phyloP scores from a whole-genome alignment of 805 yeast species.

The Barnettozyma populi region DNA sequence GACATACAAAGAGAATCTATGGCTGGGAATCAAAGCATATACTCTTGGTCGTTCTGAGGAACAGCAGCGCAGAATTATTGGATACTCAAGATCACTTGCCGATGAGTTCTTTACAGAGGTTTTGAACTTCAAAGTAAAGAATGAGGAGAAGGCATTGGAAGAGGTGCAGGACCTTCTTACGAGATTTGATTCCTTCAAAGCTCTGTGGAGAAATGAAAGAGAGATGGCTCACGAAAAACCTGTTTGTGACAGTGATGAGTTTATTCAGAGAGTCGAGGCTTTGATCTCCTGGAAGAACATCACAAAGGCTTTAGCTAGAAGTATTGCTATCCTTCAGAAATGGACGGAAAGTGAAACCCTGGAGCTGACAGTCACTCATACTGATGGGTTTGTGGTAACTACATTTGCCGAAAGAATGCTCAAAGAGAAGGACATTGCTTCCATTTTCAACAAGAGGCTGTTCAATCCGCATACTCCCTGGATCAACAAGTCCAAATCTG shows the following conservation, averaged over 20 bases:
- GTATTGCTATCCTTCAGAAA: constrained; percentile 50
- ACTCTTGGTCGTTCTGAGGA: constrained; percentile 73
- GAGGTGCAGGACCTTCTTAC: constrained; percentile 56
- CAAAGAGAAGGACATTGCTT: constrained; percentile 72
- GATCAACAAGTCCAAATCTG: constrained; percentile 73
- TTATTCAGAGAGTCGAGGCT: constrained; percentile 64
- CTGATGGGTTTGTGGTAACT: constrained; percentile 46
- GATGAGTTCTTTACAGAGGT: constrained; percentile 71
- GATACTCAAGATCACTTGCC: constrained; percentile 64
- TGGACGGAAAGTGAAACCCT: constrained; percentile 87
- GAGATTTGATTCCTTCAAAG: constrained; percentile 60
- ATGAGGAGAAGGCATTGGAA: constrained; percentile 37
- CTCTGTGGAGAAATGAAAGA: constrained; percentile 70
- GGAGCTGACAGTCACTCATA: constrained; percentile 47
- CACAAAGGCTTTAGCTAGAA: constrained; percentile 60
- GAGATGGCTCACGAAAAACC: constrained; percentile 82
- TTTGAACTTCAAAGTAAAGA: constrained; percentile 51
- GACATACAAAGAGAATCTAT: constrained; percentile 62
- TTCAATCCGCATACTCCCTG: constrained; percentile 71
- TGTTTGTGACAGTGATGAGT: constrained; percentile 54
- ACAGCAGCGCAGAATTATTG: constrained; percentile 66
- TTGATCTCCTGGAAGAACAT: constrained; percentile 80
- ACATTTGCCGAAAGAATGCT: constrained; percentile 79
- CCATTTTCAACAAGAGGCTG: constrained; percentile 64
- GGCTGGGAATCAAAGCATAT: constrained; percentile 86